phyloP scores from a whole-genome alignment of 1,284 basidiomycete species.

The Tilletia setariae region DNA sequence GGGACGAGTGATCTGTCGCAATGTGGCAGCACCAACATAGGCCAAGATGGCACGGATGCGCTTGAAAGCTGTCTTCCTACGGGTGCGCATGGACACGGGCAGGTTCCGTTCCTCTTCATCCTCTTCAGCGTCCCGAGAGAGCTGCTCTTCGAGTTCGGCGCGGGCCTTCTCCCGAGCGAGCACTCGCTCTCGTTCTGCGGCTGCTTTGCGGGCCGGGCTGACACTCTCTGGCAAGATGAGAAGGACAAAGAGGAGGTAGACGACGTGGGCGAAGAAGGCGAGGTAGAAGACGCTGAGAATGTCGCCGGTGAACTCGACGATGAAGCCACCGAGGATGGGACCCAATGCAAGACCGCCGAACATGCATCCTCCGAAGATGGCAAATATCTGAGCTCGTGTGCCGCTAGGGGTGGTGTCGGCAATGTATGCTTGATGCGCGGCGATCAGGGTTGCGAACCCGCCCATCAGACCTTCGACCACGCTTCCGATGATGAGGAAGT shows the following conservation, averaged over 20 bases:
- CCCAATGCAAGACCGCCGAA: constrained; percentile 47
- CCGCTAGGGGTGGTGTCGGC: constrained; percentile 47
- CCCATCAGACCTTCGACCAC: constrained; percentile 78
- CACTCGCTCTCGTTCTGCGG: constrained; percentile 28
- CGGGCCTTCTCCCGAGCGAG: constrained; percentile 21
- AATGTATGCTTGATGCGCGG: constrained; percentile 76
- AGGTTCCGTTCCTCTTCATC: constrained; percentile 11
- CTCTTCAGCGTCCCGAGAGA: not conserved
- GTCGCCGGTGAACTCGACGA: constrained; percentile 40
- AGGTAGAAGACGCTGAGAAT: constrained; percentile 41
- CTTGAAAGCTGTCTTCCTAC: not conserved
- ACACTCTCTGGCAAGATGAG: constrained; percentile 48
- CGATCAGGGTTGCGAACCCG: constrained; percentile 76
- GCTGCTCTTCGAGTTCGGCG: constrained; percentile 22
- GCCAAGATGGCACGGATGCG: constrained; percentile 5
- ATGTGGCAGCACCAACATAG: not conserved
- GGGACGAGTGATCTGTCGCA: constrained; percentile 9
- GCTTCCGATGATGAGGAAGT: constrained; percentile 76
- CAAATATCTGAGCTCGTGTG: constrained; percentile 44
- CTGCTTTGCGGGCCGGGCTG: constrained; percentile 27
- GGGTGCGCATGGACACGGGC: not conserved
- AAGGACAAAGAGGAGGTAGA: constrained; percentile 34
- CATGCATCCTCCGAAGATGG: constrained; percentile 40
- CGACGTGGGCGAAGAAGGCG: constrained; percentile 32
- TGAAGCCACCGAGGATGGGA: constrained; percentile 45